Percentiles rank a stretch among this genome's conserved stretches.
Conservation (phyloP, 1,284 basidiomycete genomes). For the Apiotrichum gracile region DNA sequence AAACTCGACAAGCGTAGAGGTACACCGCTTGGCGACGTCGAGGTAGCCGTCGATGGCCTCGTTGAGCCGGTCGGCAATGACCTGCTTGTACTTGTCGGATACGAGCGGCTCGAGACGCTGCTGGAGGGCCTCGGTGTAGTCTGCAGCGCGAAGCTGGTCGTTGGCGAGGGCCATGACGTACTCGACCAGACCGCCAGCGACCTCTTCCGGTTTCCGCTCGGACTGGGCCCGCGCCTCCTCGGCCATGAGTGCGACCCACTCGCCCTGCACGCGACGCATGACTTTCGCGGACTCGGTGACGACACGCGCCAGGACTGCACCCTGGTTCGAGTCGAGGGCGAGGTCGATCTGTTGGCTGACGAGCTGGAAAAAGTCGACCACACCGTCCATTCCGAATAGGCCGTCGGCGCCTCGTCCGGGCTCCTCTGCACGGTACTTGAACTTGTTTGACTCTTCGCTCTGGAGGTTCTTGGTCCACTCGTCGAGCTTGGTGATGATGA, state of each 20-base stretch:
- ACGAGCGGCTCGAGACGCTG: slow-evolving; percentile 84
- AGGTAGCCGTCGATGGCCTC: slow-evolving; percentile 97
- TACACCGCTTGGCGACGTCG: slow-evolving; percentile 96
- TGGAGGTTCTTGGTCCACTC: slow-evolving; percentile 95
- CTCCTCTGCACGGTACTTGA: slow-evolving; percentile 72
- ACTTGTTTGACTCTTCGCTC: slow-evolving; percentile 81
- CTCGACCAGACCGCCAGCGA: slow-evolving; percentile 82
- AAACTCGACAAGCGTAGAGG: slow-evolving; percentile 85
- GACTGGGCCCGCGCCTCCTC: slow-evolving; percentile 79
- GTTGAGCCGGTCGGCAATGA: slow-evolving; percentile 81
- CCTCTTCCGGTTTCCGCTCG: slow-evolving; percentile 77
- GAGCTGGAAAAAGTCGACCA: slow-evolving; percentile 95
- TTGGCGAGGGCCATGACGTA: slow-evolving; percentile 98
- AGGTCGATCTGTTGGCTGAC: slow-evolving; percentile 96
- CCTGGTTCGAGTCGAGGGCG: slow-evolving; percentile 92
- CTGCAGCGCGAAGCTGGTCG: slow-evolving; percentile 94
- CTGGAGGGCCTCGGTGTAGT: slow-evolving; percentile 82
- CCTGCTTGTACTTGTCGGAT: slow-evolving; percentile 79
- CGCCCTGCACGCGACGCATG: slow-evolving; percentile 82
- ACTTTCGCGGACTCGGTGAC: slow-evolving; percentile 82
- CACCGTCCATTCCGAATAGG: slow-evolving; percentile 83
- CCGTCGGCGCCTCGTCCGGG: slow-evolving; percentile 87
- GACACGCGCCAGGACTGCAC: slow-evolving; percentile 83
- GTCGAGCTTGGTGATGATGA: slow-evolving; percentile 92
- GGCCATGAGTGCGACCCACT: slow-evolving; percentile 81